These are phyloP conservation scores for Fusarium cyanostomum DNA, from an alignment of 2,329 filamentous ascomycete genomes.

Conservation along the genomic window DNA sequence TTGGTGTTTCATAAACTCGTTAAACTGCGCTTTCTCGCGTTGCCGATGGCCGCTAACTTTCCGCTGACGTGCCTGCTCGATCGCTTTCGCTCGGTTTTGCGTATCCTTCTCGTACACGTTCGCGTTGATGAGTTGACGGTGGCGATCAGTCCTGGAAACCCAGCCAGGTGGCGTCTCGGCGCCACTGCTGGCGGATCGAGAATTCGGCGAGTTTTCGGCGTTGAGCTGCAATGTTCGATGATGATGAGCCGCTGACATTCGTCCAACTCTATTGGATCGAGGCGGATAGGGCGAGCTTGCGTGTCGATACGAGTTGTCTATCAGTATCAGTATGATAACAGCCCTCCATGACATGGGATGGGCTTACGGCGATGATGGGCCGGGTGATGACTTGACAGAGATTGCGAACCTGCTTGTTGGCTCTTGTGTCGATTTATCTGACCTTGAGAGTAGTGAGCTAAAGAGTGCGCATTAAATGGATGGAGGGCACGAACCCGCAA, in stretches of 20 bases:
- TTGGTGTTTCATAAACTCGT: slow-evolving; percentile 48
- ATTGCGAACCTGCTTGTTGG: slow-evolving; percentile 58
- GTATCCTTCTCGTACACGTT: slow-evolving; percentile 79
- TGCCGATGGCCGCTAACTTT: slow-evolving; percentile 64
- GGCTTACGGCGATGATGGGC: slow-evolving; percentile 51
- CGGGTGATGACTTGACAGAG: slow-evolving; percentile 42
- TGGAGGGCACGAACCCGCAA: slow-evolving; percentile 55
- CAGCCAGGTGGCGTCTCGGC: slow-evolving; percentile 57
- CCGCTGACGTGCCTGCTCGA: slow-evolving; percentile 73
- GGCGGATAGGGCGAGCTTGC: slow-evolving; percentile 47
- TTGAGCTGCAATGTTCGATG: slow-evolving; percentile 73
- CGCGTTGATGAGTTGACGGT: slow-evolving; percentile 85
- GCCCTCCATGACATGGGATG: neutral
- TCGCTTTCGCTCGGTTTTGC: slow-evolving; percentile 73
- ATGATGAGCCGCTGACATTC: slow-evolving; percentile 51
- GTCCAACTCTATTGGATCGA: slow-evolving; percentile 50
- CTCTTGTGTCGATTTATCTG: slow-evolving; percentile 85
- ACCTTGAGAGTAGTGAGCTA: slow-evolving; percentile 57
- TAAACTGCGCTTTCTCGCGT: slow-evolving; percentile 68
- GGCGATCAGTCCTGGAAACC: slow-evolving; percentile 78
- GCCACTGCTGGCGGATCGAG: slow-evolving; percentile 49
- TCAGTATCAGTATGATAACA: slow-evolving; percentile 14
- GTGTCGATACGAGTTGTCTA: slow-evolving; percentile 49
- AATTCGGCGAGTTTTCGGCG: slow-evolving; percentile 47
- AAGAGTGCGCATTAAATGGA: slow-evolving; percentile 18